These are phyloP conservation scores for Chaetoceros muelleri DNA, from an alignment of 108 stramenopile genomes.

Conservation along the genomic window DNA sequence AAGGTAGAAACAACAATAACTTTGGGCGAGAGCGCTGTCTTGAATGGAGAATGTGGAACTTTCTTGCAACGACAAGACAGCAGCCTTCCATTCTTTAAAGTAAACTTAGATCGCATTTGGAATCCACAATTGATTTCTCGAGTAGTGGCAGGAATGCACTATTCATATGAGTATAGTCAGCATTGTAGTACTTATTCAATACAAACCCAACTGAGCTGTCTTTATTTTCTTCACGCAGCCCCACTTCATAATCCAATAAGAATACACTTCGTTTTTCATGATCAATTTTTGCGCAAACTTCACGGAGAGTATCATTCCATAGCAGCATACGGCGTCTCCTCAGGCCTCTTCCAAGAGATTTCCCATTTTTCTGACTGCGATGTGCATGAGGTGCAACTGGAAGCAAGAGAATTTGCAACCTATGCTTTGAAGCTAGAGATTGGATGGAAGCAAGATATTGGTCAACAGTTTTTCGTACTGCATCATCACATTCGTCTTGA, in stretches of 20 bases:
- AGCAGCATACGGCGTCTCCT: slow-evolving; percentile 25
- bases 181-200: slow-evolving; percentile 32
- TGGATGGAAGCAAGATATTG: slow-evolving; percentile 26
- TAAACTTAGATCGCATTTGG: slow-evolving; percentile 17
- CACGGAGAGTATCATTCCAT: slow-evolving; percentile 38
- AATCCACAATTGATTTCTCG: slow-evolving; percentile 18
- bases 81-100: too few species aligned
- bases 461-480: slow-evolving; percentile 24
- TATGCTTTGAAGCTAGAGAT: slow-evolving; percentile 8
- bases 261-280: slow-evolving; percentile 9
- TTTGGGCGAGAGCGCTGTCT: too few species aligned
- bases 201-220: slow-evolving; percentile 28
- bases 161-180: slow-evolving; percentile 52
- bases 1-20: too few species aligned
- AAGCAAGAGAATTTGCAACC: slow-evolving; percentile 28
- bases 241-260: slow-evolving; percentile 27
- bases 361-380: slow-evolving; percentile 31
- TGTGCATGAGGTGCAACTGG: slow-evolving; percentile 47
- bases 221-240: slow-evolving; percentile 12
- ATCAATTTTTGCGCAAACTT: not conserved
- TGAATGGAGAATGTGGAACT: too few species aligned
- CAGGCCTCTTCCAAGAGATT: slow-evolving; percentile 25
- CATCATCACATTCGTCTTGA: slow-evolving; percentile 18
- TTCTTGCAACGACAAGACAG: too few species aligned
- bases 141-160: slow-evolving; percentile 30